Conservation (phyloP, 2,329 filamentous ascomycete species). For the Neopestalotiopsis sp. region DNA sequence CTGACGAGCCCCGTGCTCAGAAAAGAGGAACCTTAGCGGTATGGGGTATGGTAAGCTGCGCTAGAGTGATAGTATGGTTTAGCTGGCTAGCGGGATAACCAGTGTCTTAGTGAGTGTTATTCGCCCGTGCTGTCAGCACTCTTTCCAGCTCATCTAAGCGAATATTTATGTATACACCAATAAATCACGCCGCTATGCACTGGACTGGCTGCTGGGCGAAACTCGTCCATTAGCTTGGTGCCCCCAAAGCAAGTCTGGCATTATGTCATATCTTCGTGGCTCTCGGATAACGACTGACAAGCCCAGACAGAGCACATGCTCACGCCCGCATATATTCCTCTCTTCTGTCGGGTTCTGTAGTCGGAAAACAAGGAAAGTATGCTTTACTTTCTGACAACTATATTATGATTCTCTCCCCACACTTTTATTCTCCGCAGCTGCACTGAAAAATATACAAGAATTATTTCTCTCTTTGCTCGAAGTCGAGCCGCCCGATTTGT, state of each 20-base stretch:
- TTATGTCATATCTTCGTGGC: constrained; percentile 14
- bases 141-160: background rate
- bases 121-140: background rate
- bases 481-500: background rate
- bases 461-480: background rate
- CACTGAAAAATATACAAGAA: background rate
- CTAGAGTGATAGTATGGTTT: background rate
- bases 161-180: constrained; percentile 10
- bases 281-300: background rate
- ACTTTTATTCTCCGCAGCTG: background rate
- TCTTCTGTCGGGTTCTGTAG: background rate
- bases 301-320: background rate
- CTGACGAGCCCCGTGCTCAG: constrained; percentile 13
- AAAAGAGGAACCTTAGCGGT: constrained; percentile 9
- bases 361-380: background rate
- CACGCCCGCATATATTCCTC: background rate
- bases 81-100: background rate
- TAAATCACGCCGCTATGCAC: constrained; percentile 3
- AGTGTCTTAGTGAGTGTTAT: background rate
- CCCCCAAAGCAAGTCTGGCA: constrained; percentile 1
- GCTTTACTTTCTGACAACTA: background rate
- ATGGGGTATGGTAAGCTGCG: background rate
- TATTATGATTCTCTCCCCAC: background rate
- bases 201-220: background rate
- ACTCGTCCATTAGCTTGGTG: background rate